Evolutionary conservation across 768 basidiomycete genomes (phyloP).

Genomic region (Nidularia pulvinata): DNA sequence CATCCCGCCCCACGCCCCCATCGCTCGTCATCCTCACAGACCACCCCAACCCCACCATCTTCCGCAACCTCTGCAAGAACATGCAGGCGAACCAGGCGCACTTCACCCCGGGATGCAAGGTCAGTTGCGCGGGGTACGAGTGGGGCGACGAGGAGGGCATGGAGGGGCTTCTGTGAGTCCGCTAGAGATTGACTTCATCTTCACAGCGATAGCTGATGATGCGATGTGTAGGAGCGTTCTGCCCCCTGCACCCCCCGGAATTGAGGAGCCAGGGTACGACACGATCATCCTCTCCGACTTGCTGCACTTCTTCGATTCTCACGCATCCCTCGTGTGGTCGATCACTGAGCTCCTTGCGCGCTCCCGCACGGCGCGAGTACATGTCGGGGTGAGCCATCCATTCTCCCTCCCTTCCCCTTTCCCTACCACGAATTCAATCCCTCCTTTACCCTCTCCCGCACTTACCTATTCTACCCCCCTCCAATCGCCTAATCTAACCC

Average conservation of each 20-base stretch:
- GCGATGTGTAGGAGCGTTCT: too few relatives aligned
- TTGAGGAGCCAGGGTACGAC: constrained; percentile 41
- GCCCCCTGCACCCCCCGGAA: too few relatives aligned
- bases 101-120: constrained; percentile 33
- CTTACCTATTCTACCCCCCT: too few relatives aligned
- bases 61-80: constrained; percentile 56
- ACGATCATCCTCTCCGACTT: constrained; percentile 70
- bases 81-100: constrained; percentile 43
- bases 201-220: constrained; percentile 13
- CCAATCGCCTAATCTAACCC: too few relatives aligned
- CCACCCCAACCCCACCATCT: constrained; percentile 63
- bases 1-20: constrained; percentile 42
- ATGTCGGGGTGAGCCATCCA: constrained; percentile 44
- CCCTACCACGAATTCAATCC: neutral
- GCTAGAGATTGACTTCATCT: neutral
- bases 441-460: too few relatives aligned
- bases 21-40: constrained; percentile 63
- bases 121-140: constrained; percentile 53
- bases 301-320: constrained; percentile 65
- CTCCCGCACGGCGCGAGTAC: constrained; percentile 36
- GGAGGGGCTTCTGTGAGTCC: neutral
- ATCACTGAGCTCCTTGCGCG: constrained; percentile 45
- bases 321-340: constrained; percentile 53
- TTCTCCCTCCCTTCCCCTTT: neutral
- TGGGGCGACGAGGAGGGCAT: constrained; percentile 55